Percentiles rank a stretch among this genome's conserved stretches.
Evolutionary conservation across 306 rosid species (phyloP).

Genomic region (Albizia julibrissin): DNA sequence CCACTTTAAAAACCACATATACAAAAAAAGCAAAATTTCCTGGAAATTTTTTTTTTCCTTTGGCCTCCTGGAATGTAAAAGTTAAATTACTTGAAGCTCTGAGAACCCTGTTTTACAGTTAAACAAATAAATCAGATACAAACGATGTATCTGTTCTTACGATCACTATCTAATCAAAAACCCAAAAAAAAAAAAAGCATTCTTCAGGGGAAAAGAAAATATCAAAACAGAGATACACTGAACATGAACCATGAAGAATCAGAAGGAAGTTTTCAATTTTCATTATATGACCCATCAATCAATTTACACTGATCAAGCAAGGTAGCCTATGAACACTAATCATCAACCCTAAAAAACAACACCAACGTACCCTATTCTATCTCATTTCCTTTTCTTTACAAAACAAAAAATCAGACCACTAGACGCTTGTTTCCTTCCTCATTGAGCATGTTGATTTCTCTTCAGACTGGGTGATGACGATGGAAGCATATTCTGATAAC

Average conservation of each 20-base stretch:
- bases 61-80: not conserved
- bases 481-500: not conserved
- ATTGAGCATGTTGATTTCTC: constrained; percentile 42
- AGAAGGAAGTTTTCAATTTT: constrained; percentile 24
- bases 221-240: constrained; percentile 18
- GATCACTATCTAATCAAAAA: constrained; percentile 22
- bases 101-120: not conserved
- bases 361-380: not conserved
- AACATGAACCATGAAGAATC: constrained; percentile 37
- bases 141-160: not conserved
- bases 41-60: not conserved
- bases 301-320: constrained; percentile 49
- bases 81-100: not conserved
- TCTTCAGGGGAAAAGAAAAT: not conserved
- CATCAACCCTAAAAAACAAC: constrained; percentile 34
- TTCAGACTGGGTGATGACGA: not conserved
- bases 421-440: constrained; percentile 32
- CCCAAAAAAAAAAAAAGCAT: constrained; percentile 24
- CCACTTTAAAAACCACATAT: not conserved
- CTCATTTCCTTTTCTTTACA: constrained; percentile 34
- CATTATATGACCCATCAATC: constrained; percentile 52
- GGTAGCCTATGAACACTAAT: constrained; percentile 38
- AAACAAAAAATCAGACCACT: not conserved
- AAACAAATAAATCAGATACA: not conserved
- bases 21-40: not conserved